These are phyloP conservation scores for Kickxella alabastrina DNA, from an alignment of 192 early-diverging fungal genomes.

Conservation along the genomic window DNA sequence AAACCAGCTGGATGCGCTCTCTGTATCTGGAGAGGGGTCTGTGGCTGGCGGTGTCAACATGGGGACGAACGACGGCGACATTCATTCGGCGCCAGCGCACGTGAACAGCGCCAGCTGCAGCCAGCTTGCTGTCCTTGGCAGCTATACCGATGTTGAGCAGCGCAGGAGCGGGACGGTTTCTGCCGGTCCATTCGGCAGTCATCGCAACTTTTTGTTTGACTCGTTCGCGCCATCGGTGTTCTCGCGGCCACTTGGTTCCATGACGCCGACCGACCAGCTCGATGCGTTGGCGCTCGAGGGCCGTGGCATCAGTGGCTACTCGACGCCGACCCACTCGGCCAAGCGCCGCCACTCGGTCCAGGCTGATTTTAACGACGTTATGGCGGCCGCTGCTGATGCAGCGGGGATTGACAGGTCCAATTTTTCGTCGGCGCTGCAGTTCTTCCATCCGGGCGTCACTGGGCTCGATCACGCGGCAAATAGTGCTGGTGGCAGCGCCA, in stretches of 20 bases:
- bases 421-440: slow-evolving; percentile 32
- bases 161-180: slow-evolving; percentile 15
- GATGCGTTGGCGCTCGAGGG: slow-evolving; percentile 49
- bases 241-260: slow-evolving; percentile 23
- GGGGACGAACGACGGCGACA: slow-evolving; percentile 16
- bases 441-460: slow-evolving; percentile 16
- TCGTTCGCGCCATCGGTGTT: slow-evolving; percentile 47
- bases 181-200: slow-evolving; percentile 17
- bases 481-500: background rate
- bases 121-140: slow-evolving; percentile 9
- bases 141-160: slow-evolving; percentile 10
- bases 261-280: slow-evolving; percentile 47
- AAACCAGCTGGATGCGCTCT: background rate
- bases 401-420: slow-evolving; percentile 32
- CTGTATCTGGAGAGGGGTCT: background rate
- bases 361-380: slow-evolving; percentile 39
- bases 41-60: slow-evolving; percentile 1
- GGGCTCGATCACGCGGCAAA: slow-evolving; percentile 19
- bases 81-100: slow-evolving; percentile 30
- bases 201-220: slow-evolving; percentile 22
- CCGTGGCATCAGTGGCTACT: slow-evolving; percentile 29
- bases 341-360: slow-evolving; percentile 48
- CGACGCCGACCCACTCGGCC: slow-evolving; percentile 40
- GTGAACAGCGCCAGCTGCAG: background rate
- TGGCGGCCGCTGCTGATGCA: slow-evolving; percentile 35